Base-by-base conservation (phyloP, 2,329 filamentous ascomycete genomes). In the Aspergillus sp. region DNA sequence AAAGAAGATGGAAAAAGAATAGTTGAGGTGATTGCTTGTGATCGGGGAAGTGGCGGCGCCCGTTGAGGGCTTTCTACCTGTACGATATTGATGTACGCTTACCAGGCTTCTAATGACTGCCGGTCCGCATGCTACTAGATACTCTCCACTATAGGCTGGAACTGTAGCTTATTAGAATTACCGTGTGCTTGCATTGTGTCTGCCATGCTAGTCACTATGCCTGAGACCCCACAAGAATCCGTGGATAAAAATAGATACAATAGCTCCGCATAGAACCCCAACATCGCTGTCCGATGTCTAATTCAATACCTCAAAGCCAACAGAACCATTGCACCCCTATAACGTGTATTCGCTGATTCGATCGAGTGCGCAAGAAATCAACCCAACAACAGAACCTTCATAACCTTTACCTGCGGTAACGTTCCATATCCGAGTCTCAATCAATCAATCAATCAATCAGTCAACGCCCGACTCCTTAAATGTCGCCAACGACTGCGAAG, bases 391-490 rank as follows among this genome's bases (percentile, higher is more conserved):
- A 42, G 39, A 42, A 42, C 59, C 63, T 60, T 60, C 41, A 52
- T 50, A 53, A 57, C 32, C 52, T 32, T 59, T 55, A 49, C 50
- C 41, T 32, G 62, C 54, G 44, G 51, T 49, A 50, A 25, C 36
- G 47, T 49, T 36, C 55, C 57, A 27, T 57, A 52, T 58, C 57
- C 25, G 59, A 38, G 55, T 54, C 62, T 64, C 57, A 58, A 68
- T 41, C 49, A 51, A 61, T 23, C 21, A 21, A 21, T 60, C 47
- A 61, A 62, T 60, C 47, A 61, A 62, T 60, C 39, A 59, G 63
- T 58, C 41, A 63, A 66, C 62, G 61, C 65, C 66, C 44, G 53
- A 61, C 64, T 61, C 61, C 61, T 52, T 59, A 41, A 50, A 62
- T 49, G 42, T 41, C 51, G 61, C 32, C 50, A 62, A 60, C 57